These are phyloP conservation scores for Phytophthora uliginosa DNA, from an alignment of 352 stramenopile genomes.

Conservation along the genomic window DNA sequence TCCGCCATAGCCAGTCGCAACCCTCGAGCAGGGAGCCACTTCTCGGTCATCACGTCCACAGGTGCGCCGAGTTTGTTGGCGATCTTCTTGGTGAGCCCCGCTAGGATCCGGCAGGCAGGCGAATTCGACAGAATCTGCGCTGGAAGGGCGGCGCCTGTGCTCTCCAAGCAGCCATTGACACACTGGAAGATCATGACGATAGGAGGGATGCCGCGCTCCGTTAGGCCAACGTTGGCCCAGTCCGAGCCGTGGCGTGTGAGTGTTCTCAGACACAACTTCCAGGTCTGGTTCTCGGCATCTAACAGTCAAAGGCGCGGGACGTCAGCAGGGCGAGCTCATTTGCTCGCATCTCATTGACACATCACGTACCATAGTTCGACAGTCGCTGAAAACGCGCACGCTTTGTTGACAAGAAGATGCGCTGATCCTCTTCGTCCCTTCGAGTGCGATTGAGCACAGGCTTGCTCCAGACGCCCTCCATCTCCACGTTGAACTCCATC, in stretches of 20 bases:
- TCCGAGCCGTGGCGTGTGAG: slow-evolving; percentile 80
- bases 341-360: not conserved
- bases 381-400: slow-evolving; percentile 77
- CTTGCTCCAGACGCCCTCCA: slow-evolving; percentile 74
- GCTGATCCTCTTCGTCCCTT: slow-evolving; percentile 77
- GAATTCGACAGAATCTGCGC: slow-evolving; percentile 76
- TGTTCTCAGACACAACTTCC: slow-evolving; percentile 77
- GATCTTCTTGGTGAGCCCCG: slow-evolving; percentile 87
- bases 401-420: slow-evolving; percentile 67
- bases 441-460: slow-evolving; percentile 82
- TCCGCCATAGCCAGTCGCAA: slow-evolving; percentile 31
- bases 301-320: not conserved
- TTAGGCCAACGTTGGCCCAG: slow-evolving; percentile 73
- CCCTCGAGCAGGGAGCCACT: slow-evolving; percentile 68
- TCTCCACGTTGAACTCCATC: slow-evolving; percentile 83
- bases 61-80: slow-evolving; percentile 84
- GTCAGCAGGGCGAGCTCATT: not conserved
- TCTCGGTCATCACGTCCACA: slow-evolving; percentile 88
- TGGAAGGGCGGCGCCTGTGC: slow-evolving; percentile 49
- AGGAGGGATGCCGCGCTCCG: slow-evolving; percentile 71
- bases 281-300: slow-evolving; percentile 66
- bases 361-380: slow-evolving; percentile 72
- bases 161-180: slow-evolving; percentile 56
- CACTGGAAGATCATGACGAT: slow-evolving; percentile 77
- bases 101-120: slow-evolving; percentile 75